phyloP scores from a whole-genome alignment of 352 stramenopile genomes.

The Globisporangium viniferum region DNA sequence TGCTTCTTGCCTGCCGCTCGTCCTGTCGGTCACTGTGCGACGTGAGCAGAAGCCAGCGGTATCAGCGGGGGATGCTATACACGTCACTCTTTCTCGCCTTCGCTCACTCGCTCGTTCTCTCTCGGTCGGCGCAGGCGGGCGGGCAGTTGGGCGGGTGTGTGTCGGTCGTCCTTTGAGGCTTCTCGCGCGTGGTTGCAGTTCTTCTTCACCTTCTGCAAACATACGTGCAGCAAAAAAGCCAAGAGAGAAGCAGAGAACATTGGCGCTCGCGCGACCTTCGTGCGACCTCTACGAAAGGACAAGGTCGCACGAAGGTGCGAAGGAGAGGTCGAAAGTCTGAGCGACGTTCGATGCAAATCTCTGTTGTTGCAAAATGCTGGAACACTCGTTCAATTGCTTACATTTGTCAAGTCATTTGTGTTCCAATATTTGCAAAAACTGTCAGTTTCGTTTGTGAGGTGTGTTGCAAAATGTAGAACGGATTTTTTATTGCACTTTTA shows the following conservation, averaged over 20 bases:
- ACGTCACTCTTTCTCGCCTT: neutral
- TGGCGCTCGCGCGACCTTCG: constrained; percentile 4
- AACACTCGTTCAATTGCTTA: no score
- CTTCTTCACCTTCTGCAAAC: constrained; percentile 4
- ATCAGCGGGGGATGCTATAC: neutral
- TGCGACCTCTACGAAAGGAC: neutral
- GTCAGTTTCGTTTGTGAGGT: no score
- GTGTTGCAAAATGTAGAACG: no score
- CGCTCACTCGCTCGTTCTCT: neutral
- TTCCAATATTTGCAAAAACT: no score
- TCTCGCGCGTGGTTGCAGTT: neutral
- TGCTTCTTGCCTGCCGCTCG: neutral
- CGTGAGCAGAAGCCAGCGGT: neutral
- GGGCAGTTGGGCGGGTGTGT: no score
- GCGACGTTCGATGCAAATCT: no score
- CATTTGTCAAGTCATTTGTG: no score
- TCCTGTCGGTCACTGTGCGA: neutral
- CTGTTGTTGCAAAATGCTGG: no score
- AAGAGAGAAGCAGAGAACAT: constrained; percentile 5
- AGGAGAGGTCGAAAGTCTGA: no score
- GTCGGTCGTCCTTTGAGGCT: constrained; percentile 2
- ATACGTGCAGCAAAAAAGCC: neutral
- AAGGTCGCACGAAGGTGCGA: no score
- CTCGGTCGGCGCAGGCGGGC: neutral
- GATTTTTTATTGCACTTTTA: no score